Conservation (phyloP, 2,329 filamentous ascomycete species). For the Falciphora oryzae region DNA sequence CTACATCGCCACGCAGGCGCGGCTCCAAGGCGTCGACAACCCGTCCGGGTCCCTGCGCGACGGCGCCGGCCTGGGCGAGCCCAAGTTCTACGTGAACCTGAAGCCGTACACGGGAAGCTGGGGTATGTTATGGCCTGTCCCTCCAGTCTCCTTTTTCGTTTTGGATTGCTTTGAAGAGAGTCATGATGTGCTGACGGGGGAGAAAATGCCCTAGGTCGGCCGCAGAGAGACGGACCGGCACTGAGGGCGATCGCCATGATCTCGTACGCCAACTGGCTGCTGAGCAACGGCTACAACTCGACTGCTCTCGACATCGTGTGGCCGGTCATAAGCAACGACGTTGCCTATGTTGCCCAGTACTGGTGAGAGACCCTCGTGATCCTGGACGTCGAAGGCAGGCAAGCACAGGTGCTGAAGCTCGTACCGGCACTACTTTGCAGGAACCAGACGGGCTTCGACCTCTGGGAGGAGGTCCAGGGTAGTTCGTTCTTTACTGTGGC, state of each 20-base stretch:
- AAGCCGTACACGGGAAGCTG: constrained; percentile 61
- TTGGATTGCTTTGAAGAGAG: too few species aligned
- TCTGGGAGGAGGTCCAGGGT: constrained; percentile 77
- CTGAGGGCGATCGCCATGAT: constrained; percentile 70
- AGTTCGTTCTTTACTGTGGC: constrained; percentile 75
- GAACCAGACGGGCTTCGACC: constrained; percentile 61
- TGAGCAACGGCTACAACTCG: constrained; percentile 57
- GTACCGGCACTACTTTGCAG: constrained; percentile 23
- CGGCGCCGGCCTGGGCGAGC: constrained; percentile 58
- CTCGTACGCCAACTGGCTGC: constrained; percentile 65
- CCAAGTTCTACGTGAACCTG: constrained; percentile 65
- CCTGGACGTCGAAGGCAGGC: too few species aligned
- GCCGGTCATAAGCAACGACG: constrained; percentile 71
- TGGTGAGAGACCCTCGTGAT: constrained; percentile 38
- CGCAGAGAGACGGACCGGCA: constrained; percentile 74
- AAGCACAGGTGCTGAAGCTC: too few species aligned
- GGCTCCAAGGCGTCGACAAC: constrained; percentile 61
- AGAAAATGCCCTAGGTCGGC: too few species aligned
- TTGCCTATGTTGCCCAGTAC: constrained; percentile 69
- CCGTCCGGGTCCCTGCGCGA: constrained; percentile 56
- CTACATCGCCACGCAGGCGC: constrained; percentile 62
- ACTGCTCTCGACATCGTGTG: constrained; percentile 55
- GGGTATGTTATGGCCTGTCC: constrained; percentile 46
- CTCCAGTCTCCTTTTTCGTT: too few species aligned
- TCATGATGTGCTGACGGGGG: too few species aligned